Conservation (phyloP, 2,329 filamentous ascomycete genomes). For the Camillea tinctor region DNA sequence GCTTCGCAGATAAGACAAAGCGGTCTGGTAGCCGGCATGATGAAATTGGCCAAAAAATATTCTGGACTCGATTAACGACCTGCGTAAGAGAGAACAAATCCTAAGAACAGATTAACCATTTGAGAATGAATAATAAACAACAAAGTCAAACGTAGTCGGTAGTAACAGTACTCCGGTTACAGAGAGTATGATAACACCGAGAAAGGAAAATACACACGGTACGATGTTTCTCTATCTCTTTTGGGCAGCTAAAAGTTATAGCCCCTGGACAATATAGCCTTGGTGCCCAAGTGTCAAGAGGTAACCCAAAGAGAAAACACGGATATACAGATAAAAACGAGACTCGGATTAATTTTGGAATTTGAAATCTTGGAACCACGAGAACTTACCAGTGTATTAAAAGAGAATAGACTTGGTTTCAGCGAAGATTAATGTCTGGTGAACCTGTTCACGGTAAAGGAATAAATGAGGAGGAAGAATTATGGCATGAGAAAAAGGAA, state of each 20-base stretch:
- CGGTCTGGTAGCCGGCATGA: conserved; percentile 25
- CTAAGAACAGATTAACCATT: neutral
- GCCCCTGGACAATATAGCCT: neutral
- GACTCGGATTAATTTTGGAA: no score
- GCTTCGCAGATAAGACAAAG: conserved; percentile 53
- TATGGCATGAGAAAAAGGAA: neutral
- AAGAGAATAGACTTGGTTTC: no score
- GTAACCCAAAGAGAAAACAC: no score
- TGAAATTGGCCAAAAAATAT: neutral
- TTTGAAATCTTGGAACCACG: no score
- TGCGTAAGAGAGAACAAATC: neutral
- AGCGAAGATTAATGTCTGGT: neutral
- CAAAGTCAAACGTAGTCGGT: neutral
- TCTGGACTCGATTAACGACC: neutral
- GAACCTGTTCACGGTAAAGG: neutral
- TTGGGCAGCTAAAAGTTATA: neutral
- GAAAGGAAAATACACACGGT: neutral
- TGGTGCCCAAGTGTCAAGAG: neutral
- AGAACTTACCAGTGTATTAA: no score
- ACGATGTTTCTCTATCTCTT: neutral
- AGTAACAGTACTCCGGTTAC: neutral
- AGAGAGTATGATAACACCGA: neutral
- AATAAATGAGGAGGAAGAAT: neutral
- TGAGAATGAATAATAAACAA: neutral
- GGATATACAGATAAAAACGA: neutral